Evolutionary conservation across 1,284 basidiomycete species (phyloP).

Genomic region (Hemileia vastatrix): DNA sequence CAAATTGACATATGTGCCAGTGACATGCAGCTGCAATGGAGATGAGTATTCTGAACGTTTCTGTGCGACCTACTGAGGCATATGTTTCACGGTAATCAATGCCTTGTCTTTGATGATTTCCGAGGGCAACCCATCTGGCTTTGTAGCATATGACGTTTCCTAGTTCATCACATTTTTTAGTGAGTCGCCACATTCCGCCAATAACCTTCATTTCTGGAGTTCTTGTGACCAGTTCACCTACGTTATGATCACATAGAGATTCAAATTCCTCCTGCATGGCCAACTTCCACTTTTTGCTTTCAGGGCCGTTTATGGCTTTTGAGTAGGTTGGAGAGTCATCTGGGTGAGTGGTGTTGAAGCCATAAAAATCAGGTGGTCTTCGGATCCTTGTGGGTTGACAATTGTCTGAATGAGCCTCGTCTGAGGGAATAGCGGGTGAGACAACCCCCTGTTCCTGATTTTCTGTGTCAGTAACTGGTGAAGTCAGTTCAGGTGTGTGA

Average conservation of each 20-base stretch:
- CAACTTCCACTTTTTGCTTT: background rate
- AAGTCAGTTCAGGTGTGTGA: too few relatives aligned
- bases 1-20: background rate
- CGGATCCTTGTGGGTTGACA: too few relatives aligned
- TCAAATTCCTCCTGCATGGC: background rate
- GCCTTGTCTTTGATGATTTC: background rate
- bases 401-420: too few relatives aligned
- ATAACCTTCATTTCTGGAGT: background rate
- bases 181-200: conserved; percentile 1
- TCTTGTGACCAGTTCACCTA: background rate
- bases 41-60: background rate
- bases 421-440: too few relatives aligned
- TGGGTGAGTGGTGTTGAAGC: too few relatives aligned
- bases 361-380: too few relatives aligned
- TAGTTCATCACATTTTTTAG: background rate
- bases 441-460: too few relatives aligned
- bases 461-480: too few relatives aligned
- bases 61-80: background rate
- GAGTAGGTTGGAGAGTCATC: background rate
- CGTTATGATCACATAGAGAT: background rate
- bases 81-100: background rate
- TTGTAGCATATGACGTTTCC: background rate
- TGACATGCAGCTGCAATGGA: background rate
- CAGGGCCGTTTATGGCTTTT: background rate
- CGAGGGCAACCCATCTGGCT: conserved; percentile 7